Evolutionary conservation across 139 green algal species (phyloP).

Genomic region (Monoraphidium neglectum): DNA sequence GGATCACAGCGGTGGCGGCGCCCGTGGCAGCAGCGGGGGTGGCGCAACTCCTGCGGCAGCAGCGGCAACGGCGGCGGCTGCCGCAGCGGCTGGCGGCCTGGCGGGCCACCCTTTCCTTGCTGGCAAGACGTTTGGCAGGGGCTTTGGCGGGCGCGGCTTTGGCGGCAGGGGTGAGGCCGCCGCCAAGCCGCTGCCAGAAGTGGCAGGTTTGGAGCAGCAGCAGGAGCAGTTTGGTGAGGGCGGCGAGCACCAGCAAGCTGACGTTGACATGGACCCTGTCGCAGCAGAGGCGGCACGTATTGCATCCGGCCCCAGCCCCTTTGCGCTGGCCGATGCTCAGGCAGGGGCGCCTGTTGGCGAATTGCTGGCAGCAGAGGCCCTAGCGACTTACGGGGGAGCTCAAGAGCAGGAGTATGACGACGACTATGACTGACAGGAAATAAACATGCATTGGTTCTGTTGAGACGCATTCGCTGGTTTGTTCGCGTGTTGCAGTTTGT

Average conservation of each 20-base stretch:
- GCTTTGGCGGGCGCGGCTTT: neutral
- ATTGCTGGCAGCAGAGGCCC: conserved; percentile 1
- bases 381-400: neutral
- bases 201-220: neutral
- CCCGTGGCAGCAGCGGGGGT: neutral
- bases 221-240: too few relatives aligned
- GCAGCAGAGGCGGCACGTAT: too few relatives aligned
- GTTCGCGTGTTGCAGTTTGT: too few relatives aligned
- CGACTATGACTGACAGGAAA: conserved; percentile 24
- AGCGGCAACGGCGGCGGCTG: neutral
- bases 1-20: neutral
- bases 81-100: neutral
- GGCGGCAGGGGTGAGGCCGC: neutral
- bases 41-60: conserved; percentile 4
- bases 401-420: conserved; percentile 23
- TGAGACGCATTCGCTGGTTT: too few relatives aligned
- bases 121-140: neutral
- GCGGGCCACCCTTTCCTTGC: too few relatives aligned
- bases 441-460: too few relatives aligned
- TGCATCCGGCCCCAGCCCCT: too few relatives aligned
- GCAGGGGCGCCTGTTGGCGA: too few relatives aligned
- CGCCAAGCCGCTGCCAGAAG: neutral
- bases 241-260: too few relatives aligned
- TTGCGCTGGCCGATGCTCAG: too few relatives aligned
- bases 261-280: too few relatives aligned